Percentiles rank a stretch among this genome's conserved stretches.
phyloP scores from a whole-genome alignment of 2,329 filamentous ascomycete species.

The Curvularia lunata region DNA sequence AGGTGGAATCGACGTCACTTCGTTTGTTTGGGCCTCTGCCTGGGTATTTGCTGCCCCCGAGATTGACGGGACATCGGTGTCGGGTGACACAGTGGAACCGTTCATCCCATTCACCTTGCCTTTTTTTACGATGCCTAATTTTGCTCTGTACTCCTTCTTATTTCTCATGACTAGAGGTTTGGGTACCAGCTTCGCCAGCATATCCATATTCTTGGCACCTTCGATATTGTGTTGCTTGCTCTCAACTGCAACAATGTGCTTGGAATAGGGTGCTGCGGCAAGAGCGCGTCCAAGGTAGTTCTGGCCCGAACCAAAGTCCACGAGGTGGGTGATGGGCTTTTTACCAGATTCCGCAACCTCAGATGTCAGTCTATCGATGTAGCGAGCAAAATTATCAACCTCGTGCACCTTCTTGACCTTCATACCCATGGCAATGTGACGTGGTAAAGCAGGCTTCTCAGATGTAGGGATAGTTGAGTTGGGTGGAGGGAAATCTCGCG shows the following conservation, averaged over 20 bases:
- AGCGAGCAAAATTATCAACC: conserved; percentile 87
- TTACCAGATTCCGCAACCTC: conserved; percentile 52
- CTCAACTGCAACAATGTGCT: conserved; percentile 89
- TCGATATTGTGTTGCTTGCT: conserved; percentile 84
- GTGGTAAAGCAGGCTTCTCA: conserved; percentile 66
- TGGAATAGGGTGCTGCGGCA: conserved; percentile 83
- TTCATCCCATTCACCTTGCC: conserved; percentile 40
- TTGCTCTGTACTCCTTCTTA: conserved; percentile 75
- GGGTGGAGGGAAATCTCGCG: conserved; percentile 61
- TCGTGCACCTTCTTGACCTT: conserved; percentile 95
- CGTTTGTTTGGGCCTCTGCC: neutral
- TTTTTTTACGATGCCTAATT: conserved; percentile 51
- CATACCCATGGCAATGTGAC: conserved; percentile 85
- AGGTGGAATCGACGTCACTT: neutral
- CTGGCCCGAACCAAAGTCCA: conserved; percentile 96
- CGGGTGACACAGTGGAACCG: conserved; percentile 12
- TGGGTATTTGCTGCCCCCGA: neutral
- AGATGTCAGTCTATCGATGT: conserved; percentile 71
- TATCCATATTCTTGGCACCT: conserved; percentile 82
- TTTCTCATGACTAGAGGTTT: conserved; percentile 78
- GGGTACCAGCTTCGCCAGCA: conserved; percentile 77
- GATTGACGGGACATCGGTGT: neutral
- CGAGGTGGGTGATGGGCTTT: conserved; percentile 75
- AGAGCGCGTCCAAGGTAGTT: conserved; percentile 92
- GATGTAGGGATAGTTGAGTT: conserved; percentile 24